Percentiles rank a stretch among this genome's conserved stretches.
These are phyloP conservation scores for Serpula lacrymans DNA, from an alignment of 768 basidiomycete genomes.

Conservation along the genomic window DNA sequence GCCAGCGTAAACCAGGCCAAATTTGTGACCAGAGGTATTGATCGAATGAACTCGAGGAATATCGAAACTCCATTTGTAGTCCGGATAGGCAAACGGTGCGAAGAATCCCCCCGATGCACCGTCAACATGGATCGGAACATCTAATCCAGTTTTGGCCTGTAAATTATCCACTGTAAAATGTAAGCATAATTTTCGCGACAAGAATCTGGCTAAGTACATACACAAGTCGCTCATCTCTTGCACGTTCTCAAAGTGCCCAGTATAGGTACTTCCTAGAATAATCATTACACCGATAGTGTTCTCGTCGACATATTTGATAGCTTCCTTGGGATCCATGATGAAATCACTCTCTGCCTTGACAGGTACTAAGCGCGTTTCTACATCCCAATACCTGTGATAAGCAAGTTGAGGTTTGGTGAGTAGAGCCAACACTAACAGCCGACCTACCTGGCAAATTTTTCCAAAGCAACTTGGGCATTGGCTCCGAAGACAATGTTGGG, in stretches of 20 bases:
- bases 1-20: slow-evolving; percentile 46
- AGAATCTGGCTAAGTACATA: slow-evolving; percentile 25
- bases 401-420: slow-evolving; percentile 4
- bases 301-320: slow-evolving; percentile 61
- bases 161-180: slow-evolving; percentile 55
- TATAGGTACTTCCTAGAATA: slow-evolving; percentile 48
- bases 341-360: slow-evolving; percentile 43
- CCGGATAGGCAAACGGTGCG: slow-evolving; percentile 59
- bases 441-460: slow-evolving; percentile 55
- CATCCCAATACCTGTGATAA: slow-evolving; percentile 49
- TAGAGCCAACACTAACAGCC: not conserved
- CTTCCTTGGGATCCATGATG: slow-evolving; percentile 55
- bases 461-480: slow-evolving; percentile 61
- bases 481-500: slow-evolving; percentile 59
- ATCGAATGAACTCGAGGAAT: slow-evolving; percentile 57
- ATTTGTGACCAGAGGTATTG: slow-evolving; percentile 62
- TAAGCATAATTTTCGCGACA: too few relatives aligned
- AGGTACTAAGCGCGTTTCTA: slow-evolving; percentile 52
- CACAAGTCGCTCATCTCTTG: slow-evolving; percentile 47
- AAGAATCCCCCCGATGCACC: slow-evolving; percentile 62
- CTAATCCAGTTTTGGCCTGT: slow-evolving; percentile 49
- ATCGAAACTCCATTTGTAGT: slow-evolving; percentile 40
- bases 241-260: slow-evolving; percentile 63
- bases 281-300: slow-evolving; percentile 69
- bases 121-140: slow-evolving; percentile 68